phyloP scores from a whole-genome alignment of 179 eudicot genomes.

The Spergularia azorica region DNA sequence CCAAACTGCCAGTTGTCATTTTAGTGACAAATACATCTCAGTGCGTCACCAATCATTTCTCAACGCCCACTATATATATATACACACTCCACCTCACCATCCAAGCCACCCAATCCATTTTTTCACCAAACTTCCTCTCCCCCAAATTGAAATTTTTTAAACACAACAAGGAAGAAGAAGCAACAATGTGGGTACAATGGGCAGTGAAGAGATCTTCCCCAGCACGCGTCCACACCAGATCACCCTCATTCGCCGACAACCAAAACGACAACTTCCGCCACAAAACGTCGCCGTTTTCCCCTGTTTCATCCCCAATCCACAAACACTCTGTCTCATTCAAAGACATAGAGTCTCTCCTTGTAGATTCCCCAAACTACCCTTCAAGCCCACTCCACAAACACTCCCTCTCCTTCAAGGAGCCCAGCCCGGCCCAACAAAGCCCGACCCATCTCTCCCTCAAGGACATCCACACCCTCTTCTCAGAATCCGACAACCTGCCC shows the following conservation, averaged over 20 bases:
- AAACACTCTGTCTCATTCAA: constrained; percentile 58
- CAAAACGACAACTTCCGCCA: neutral
- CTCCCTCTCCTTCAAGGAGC: constrained; percentile 13
- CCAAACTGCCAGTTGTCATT: too few relatives aligned
- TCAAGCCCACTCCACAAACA: constrained; percentile 23
- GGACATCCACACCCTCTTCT: constrained; percentile 25
- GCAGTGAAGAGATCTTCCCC: constrained; percentile 25
- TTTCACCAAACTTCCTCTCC: neutral
- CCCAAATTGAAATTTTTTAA: neutral
- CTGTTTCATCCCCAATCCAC: constrained; percentile 9
- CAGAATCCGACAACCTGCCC: constrained; percentile 12
- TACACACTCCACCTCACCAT: neutral
- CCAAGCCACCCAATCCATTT: neutral
- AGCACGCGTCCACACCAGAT: constrained; percentile 21
- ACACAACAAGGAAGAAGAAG: neutral
- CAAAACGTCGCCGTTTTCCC: constrained; percentile 12
- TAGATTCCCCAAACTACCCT: constrained; percentile 9
- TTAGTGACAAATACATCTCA: too few relatives aligned
- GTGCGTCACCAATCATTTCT: neutral
- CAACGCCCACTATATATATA: neutral
- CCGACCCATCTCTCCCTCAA: constrained; percentile 27
- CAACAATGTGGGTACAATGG: constrained; percentile 32
- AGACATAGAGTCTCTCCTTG: constrained; percentile 51
- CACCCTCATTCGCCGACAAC: constrained; percentile 17
- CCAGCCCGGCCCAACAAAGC: constrained; percentile 13